These are phyloP conservation scores for Venturia oleaginea DNA, from an alignment of 2,329 filamentous ascomycete genomes.

Conservation along the genomic window DNA sequence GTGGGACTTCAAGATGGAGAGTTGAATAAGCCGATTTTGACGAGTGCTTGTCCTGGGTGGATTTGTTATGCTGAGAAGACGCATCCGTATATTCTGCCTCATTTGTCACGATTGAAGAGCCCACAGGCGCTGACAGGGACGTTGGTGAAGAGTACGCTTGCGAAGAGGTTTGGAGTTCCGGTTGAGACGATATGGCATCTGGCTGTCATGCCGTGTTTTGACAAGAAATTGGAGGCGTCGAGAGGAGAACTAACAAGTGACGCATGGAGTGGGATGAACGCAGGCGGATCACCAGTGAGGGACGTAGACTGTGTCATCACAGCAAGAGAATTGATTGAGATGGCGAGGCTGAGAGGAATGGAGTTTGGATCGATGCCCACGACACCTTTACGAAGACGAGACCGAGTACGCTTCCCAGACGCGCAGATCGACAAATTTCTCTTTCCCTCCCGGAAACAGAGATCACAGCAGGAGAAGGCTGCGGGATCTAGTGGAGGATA, in stretches of 20 bases:
- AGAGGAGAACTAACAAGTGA: conserved; percentile 81
- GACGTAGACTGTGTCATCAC: conserved; percentile 99
- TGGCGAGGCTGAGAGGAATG: conserved; percentile 71
- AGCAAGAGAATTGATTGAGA: conserved; percentile 83
- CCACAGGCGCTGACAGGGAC: conserved; percentile 89
- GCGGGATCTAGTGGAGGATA: conserved; percentile 84
- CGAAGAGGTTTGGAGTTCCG: conserved; percentile 59
- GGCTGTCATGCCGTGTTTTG: conserved; percentile 96
- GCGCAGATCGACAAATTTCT: conserved; percentile 60
- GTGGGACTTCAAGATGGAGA: conserved; percentile 27
- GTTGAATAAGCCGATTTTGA: conserved; percentile 57
- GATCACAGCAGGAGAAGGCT: conserved; percentile 32
- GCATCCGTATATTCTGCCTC: conserved; percentile 83
- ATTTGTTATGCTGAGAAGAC: conserved; percentile 99
- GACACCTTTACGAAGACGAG: conserved; percentile 34
- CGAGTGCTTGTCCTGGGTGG: conserved; percentile 92
- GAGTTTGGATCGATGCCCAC: conserved; percentile 65
- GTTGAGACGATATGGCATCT: conserved; percentile 86
- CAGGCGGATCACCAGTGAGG: conserved; percentile 42
- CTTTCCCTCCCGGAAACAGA: conserved; percentile 47
- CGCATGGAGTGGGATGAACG: conserved; percentile 46
- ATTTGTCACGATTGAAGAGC: conserved; percentile 85
- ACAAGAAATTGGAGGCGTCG: conserved; percentile 96
- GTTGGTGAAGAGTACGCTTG: conserved; percentile 77
- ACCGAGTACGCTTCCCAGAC: conserved; percentile 59